phyloP scores from a whole-genome alignment of 129 eudicot species.

The Helianthus annuus region DNA sequence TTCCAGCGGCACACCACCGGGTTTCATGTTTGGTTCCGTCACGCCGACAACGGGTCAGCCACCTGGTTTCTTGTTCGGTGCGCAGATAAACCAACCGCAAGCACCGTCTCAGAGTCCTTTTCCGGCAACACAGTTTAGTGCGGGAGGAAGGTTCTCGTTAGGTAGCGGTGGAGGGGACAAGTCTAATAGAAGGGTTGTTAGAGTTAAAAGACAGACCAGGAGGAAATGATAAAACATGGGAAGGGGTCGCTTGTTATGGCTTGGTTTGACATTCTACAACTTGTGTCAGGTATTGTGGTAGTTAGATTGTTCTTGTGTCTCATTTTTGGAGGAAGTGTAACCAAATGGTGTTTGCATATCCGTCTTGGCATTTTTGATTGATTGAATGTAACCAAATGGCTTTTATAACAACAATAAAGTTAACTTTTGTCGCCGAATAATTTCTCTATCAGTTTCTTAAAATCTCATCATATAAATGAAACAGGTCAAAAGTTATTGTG shows the following conservation, averaged over 20 bases:
- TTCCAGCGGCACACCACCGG: conserved; percentile 30
- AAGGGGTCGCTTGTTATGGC: background rate
- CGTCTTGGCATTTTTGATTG: too few species aligned
- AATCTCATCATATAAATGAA: too few species aligned
- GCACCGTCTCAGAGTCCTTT: conserved; percentile 51
- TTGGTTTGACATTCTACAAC: conserved; percentile 3
- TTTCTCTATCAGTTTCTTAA: too few species aligned
- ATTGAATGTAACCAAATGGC: too few species aligned
- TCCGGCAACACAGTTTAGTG: conserved; percentile 55
- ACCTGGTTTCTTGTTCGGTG: conserved; percentile 54
- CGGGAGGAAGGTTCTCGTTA: conserved; percentile 87
- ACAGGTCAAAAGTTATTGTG: too few species aligned
- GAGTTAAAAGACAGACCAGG: conserved; percentile 40
- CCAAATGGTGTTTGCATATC: too few species aligned
- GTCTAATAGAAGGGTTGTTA: conserved; percentile 55
- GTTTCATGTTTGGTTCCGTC: conserved; percentile 60
- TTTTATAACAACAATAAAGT: too few species aligned
- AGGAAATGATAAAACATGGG: conserved; percentile 41
- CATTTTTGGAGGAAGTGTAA: conserved; percentile 29
- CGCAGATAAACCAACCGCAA: conserved; percentile 54
- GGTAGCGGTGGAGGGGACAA: conserved; percentile 78
- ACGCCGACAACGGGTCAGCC: conserved; percentile 41
- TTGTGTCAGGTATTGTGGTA: conserved; percentile 12
- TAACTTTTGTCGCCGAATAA: too few species aligned
- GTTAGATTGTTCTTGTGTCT: conserved; percentile 23